Conservation (phyloP, 306 rosid genomes). For the peach (Prunus persica) region DNA sequence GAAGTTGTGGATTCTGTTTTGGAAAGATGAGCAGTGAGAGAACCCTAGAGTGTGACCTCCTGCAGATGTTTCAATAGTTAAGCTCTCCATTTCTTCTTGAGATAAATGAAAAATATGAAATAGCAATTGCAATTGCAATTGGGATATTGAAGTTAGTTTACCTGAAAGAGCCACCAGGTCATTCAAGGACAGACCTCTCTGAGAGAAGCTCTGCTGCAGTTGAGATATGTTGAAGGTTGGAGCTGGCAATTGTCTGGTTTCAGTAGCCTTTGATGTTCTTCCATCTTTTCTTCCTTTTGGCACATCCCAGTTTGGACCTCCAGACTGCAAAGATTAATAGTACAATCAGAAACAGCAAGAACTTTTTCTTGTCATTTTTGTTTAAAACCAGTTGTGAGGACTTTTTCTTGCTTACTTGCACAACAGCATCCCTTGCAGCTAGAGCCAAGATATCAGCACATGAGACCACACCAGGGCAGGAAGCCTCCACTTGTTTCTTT, state of each 20-base stretch:
- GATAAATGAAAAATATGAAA: background rate
- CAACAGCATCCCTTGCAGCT: slow-evolving; percentile 57
- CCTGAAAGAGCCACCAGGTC: slow-evolving; percentile 61
- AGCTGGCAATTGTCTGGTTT: slow-evolving; percentile 62
- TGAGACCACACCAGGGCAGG: slow-evolving; percentile 57
- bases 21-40: slow-evolving; percentile 73
- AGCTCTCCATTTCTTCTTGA: background rate
- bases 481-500: slow-evolving; percentile 43
- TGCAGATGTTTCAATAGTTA: slow-evolving; percentile 30
- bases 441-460: slow-evolving; percentile 56
- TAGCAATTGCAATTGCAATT: background rate
- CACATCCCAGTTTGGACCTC: slow-evolving; percentile 82
- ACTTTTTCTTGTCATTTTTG: background rate
- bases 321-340: slow-evolving; percentile 49
- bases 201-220: slow-evolving; percentile 46
- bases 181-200: slow-evolving; percentile 47
- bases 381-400: background rate
- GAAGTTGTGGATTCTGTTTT: slow-evolving; percentile 56
- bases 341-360: slow-evolving; percentile 7
- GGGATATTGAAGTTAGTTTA: background rate
- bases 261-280: slow-evolving; percentile 70
- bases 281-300: slow-evolving; percentile 69
- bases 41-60: slow-evolving; percentile 94
- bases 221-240: slow-evolving; percentile 73
- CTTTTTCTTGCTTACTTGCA: slow-evolving; percentile 25